A percentile compares a stretch with the other conserved stretches of the same genome.
phyloP scores from a whole-genome alignment of 208 protist genomes.

The Strigomonas culicis region DNA sequence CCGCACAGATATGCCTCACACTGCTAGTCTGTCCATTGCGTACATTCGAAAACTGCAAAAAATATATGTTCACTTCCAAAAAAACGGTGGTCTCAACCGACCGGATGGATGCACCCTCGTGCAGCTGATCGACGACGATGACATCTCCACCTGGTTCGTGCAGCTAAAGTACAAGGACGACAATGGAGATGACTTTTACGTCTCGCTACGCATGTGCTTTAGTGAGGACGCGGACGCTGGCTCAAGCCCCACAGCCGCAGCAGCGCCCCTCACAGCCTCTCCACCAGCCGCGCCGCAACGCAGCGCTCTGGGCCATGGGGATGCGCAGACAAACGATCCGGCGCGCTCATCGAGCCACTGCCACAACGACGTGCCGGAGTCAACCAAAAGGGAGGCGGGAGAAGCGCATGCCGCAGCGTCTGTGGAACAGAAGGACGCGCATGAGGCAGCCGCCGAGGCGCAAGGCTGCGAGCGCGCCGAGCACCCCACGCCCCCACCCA shows the following conservation, averaged over 20 bases:
- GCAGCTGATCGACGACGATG: conserved; percentile 71
- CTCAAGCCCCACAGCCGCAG: conserved; percentile 3
- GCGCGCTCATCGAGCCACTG: too few species aligned
- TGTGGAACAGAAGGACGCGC: too few species aligned
- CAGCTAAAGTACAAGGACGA: conserved; percentile 69
- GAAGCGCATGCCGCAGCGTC: too few species aligned
- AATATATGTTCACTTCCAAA: conserved; percentile 45
- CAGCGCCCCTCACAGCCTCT: too few species aligned
- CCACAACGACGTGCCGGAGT: not conserved
- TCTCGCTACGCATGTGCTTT: conserved; percentile 63
- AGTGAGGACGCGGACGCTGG: not conserved
- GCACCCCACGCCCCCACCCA: too few species aligned
- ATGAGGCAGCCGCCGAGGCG: too few species aligned
- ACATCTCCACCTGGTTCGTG: conserved; percentile 76
- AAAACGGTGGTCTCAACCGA: conserved; percentile 29
- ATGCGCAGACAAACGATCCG: too few species aligned
- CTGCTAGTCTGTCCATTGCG: conserved; percentile 31
- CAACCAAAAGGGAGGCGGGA: not conserved
- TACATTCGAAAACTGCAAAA: conserved; percentile 57
- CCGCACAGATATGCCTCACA: not conserved
- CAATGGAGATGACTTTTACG: conserved; percentile 46
- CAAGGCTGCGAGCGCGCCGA: too few species aligned
- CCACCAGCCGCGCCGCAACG: too few species aligned
- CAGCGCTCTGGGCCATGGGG: too few species aligned
- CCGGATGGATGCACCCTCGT: conserved; percentile 24